Conservation (phyloP, 208 protist species). For the Wallacemonas sp. region DNA sequence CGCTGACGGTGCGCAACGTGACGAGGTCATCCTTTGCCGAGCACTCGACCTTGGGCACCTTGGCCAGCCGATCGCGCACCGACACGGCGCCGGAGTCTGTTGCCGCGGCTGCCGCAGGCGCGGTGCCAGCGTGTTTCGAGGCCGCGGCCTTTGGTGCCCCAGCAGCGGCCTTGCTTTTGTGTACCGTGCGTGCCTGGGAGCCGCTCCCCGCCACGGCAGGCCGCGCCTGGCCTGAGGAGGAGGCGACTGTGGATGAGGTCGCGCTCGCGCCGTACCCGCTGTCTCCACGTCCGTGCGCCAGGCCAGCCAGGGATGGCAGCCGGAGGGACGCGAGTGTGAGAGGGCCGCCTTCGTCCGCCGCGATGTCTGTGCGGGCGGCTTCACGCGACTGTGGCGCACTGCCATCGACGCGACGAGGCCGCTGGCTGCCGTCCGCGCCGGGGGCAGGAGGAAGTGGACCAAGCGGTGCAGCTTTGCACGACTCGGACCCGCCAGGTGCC, state of each 20-base stretch:
- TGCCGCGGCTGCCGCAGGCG: neutral
- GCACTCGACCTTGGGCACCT: conserved; percentile 46
- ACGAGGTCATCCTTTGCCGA: conserved; percentile 33
- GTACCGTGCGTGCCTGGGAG: neutral
- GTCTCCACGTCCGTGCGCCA: neutral
- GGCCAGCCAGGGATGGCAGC: neutral
- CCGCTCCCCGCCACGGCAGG: neutral
- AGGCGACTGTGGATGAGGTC: neutral
- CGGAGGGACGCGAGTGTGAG: neutral
- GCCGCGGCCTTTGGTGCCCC: neutral
- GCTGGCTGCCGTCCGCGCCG: neutral
- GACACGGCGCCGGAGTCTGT: neutral
- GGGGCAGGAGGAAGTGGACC: neutral
- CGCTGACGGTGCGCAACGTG: conserved; percentile 30
- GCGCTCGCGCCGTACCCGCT: neutral
- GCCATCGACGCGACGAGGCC: neutral
- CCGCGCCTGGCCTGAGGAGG: neutral
- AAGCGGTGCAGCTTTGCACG: neutral
- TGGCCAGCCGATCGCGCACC: neutral
- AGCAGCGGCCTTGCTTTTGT: neutral
- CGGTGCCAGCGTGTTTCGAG: no score
- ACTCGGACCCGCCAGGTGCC: no score
- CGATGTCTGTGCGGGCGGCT: neutral
- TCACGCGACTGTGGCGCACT: neutral
- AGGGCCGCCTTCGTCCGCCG: neutral